A percentile compares a stretch with the other conserved stretches of the same genome.
Conservation (phyloP, 768 basidiomycete genomes). For the Pleurotus tuber-regium region DNA sequence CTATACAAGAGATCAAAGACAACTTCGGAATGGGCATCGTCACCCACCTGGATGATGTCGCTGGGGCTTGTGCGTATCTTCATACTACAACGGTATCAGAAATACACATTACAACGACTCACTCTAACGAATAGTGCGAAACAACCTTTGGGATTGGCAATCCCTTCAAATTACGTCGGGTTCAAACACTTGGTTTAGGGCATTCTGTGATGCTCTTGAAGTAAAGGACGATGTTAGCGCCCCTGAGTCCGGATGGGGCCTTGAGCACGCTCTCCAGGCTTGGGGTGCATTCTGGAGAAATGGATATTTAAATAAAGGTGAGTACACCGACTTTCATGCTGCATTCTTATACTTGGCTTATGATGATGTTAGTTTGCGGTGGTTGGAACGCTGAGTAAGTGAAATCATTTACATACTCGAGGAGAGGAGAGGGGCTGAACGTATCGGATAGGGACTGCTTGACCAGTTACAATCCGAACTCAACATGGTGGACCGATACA, state of each 20-base stretch:
- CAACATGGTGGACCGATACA: conserved; percentile 51
- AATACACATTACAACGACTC: conserved; percentile 24
- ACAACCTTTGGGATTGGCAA: conserved; percentile 72
- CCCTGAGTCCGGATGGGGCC: conserved; percentile 56
- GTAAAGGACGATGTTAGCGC: conserved; percentile 54
- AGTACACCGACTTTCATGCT: no score
- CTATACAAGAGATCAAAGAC: conserved; percentile 55
- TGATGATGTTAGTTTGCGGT: conserved; percentile 66
- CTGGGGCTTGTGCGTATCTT: conserved; percentile 44
- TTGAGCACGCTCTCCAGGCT: conserved; percentile 53
- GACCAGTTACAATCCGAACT: conserved; percentile 37
- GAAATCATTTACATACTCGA: not conserved
- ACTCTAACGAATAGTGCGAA: conserved; percentile 37
- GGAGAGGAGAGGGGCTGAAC: not conserved
- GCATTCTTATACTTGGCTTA: no score
- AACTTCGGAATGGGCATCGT: conserved; percentile 55
- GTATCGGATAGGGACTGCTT: conserved; percentile 31
- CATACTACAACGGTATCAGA: conserved; percentile 15
- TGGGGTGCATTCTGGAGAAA: conserved; percentile 61
- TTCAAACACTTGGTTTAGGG: conserved; percentile 43
- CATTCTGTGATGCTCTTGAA: conserved; percentile 67
- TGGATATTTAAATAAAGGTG: conserved; percentile 43
- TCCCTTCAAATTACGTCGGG: conserved; percentile 51
- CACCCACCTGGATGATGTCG: conserved; percentile 64
- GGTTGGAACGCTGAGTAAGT: conserved; percentile 44